These are phyloP conservation scores for Mucor racemosus DNA, from an alignment of 371 early-diverging fungal species.

Conservation along the genomic window DNA sequence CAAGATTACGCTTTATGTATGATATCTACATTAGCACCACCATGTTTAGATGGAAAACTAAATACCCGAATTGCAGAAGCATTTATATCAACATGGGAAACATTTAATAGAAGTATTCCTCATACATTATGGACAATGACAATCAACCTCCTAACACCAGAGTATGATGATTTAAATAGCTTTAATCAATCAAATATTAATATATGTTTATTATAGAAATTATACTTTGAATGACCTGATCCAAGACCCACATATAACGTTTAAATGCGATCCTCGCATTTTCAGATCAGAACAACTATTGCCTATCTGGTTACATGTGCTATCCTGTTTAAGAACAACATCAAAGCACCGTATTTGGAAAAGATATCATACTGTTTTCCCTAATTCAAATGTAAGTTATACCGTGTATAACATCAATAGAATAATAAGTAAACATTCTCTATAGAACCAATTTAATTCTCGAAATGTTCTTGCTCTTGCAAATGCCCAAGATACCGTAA, in stretches of 20 bases:
- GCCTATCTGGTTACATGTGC: slow-evolving; percentile 58
- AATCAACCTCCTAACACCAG: slow-evolving; percentile 16
- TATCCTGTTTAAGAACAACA: slow-evolving; percentile 43
- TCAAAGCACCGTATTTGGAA: slow-evolving; percentile 55
- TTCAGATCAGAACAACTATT: slow-evolving; percentile 53
- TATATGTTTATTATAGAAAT: slow-evolving; percentile 4
- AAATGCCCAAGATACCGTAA: slow-evolving; percentile 57
- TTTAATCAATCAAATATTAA: neutral
- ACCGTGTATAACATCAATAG: neutral
- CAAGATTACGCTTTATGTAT: slow-evolving; percentile 24
- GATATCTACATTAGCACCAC: slow-evolving; percentile 24
- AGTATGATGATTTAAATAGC: neutral
- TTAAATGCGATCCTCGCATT: slow-evolving; percentile 55
- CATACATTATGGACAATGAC: slow-evolving; percentile 48
- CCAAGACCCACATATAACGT: slow-evolving; percentile 56
- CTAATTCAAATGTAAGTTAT: slow-evolving; percentile 23
- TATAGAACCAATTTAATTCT: slow-evolving; percentile 38
- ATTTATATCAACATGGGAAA: slow-evolving; percentile 47
- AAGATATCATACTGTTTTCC: slow-evolving; percentile 35
- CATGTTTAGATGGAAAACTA: slow-evolving; percentile 31
- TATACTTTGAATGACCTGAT: slow-evolving; percentile 50
- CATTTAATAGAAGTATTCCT: slow-evolving; percentile 44
- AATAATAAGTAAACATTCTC: neutral
- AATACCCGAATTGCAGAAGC: slow-evolving; percentile 32
- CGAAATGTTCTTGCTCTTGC: slow-evolving; percentile 56